Evolutionary conservation across 2,329 filamentous ascomycete genomes (phyloP).

Genomic region (Hysterium pulicare): DNA sequence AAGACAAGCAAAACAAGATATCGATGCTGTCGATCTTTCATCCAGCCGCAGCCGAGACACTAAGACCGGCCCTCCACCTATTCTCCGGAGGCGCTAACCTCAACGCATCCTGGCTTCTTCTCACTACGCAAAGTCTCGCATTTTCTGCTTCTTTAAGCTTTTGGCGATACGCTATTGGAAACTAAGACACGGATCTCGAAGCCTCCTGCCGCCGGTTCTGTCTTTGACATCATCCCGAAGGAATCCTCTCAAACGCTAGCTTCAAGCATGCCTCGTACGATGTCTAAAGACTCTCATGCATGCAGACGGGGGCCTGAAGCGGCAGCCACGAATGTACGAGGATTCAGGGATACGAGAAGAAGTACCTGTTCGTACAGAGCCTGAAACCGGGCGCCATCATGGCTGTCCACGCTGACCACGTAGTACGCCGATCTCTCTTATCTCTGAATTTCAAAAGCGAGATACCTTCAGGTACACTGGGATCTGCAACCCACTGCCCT

Average conservation of each 20-base stretch:
- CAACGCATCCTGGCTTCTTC: background rate
- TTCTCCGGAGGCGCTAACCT: background rate
- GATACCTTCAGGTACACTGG: background rate
- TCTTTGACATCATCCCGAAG: background rate
- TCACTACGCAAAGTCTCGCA: background rate
- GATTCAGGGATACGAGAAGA: background rate
- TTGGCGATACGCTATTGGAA: background rate
- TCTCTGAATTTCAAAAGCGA: background rate
- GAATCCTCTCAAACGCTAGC: background rate
- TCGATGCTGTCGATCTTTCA: too few species aligned
- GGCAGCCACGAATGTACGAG: background rate
- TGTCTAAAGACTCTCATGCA: background rate
- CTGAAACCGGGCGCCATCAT: background rate
- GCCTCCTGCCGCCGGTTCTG: background rate
- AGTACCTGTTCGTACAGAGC: background rate
- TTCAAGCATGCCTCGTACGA: background rate
- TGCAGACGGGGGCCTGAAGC: background rate
- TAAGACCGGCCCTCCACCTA: background rate
- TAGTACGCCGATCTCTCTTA: background rate
- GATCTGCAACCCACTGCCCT: background rate
- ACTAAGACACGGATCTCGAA: background rate
- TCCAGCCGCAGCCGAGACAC: too few species aligned
- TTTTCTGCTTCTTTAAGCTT: background rate
- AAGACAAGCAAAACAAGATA: too few species aligned
- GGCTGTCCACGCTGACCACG: background rate